Evolutionary conservation across 2,329 filamentous ascomycete genomes (phyloP), one percentile per base, ranked within the genome.

Genomic region (Fonsecaea erecta): DNA sequence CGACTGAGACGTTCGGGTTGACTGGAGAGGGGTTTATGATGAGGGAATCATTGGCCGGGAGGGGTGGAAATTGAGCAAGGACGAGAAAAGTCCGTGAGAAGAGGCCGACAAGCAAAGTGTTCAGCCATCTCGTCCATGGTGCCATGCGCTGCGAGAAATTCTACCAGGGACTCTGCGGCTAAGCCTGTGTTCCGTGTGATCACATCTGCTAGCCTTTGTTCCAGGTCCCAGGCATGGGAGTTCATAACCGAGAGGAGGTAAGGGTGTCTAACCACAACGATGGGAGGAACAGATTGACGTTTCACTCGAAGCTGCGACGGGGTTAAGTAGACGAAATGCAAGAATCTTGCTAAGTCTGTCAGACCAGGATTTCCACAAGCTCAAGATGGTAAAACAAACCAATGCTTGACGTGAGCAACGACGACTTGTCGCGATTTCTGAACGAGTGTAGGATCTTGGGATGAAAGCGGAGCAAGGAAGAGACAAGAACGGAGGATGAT

Each of bases 1-100:
- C 84, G 73, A 92, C 85, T 64, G 85, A 88, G 73, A 92, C 85
- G 69, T 84, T 83, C 30, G 80, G 78, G 74, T 90, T 82, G 70
- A 73, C 79, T 2, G 88, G 86, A 18, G 89, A 90, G 28, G 76
- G 77, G 63, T 90, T 82, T 52, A 85, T 84, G 51, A 84, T 88
- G 54, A 86, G 73, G 51, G 62, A 55, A 14, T 63, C 65, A 67
- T 67, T 53, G 11, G 46, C 46, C 28, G 60, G 52, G 14, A 62
- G 60, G n/a, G 48, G 62, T 43, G 70, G 69, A 57, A 67, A 71
- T 55, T 72, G 70, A 9, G 61, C 66, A 9, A 60, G 30, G 30
- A 46, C 43, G 16, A 37, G 14, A 14, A 60, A 54, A 37, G 37
- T 18, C 21, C 62, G 48, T 32, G 32, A 32, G 14, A 37, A 40